These are phyloP conservation scores for Coniosporium apollinis DNA, from an alignment of 495 filamentous ascomycete species.

Conservation along the genomic window DNA sequence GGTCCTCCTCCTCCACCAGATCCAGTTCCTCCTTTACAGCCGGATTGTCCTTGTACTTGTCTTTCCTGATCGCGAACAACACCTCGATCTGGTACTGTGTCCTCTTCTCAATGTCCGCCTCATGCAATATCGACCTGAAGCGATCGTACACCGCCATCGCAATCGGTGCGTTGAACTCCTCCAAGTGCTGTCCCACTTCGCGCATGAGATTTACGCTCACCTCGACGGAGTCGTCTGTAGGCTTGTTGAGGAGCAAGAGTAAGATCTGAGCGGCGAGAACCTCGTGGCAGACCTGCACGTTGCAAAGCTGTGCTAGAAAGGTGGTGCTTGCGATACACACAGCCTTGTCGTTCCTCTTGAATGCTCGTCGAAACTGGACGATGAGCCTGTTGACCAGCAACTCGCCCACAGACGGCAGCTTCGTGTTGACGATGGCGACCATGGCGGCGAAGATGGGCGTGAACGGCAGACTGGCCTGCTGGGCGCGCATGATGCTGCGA, in stretches of 20 bases:
- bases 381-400: conserved; percentile 72
- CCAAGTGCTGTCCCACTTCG: conserved; percentile 83
- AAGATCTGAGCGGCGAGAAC: conserved; percentile 84
- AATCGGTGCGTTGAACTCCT: conserved; percentile 80
- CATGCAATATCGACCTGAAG: conserved; percentile 85
- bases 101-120: conserved; percentile 87
- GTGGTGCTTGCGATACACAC: conserved; percentile 81
- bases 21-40: conserved; percentile 86
- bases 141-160: conserved; percentile 85
- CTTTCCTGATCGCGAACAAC: conserved; percentile 89
- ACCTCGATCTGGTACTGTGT: conserved; percentile 99
- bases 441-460: conserved; percentile 89
- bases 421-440: conserved; percentile 94
- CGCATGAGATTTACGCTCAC: conserved; percentile 84
- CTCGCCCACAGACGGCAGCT: conserved; percentile 86
- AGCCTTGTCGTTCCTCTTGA: conserved; percentile 91
- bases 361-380: conserved; percentile 86
- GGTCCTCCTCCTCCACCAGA: conserved; percentile 90
- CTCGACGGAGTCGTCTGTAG: conserved; percentile 94
- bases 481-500: conserved; percentile 91
- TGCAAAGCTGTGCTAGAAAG: conserved; percentile 88
- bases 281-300: conserved; percentile 90
- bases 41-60: conserved; percentile 87
- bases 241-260: conserved; percentile 73
- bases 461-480: conserved; percentile 90